Conservation (phyloP, 805 yeast species). For the Zygosaccharomyces rouxii region DNA sequence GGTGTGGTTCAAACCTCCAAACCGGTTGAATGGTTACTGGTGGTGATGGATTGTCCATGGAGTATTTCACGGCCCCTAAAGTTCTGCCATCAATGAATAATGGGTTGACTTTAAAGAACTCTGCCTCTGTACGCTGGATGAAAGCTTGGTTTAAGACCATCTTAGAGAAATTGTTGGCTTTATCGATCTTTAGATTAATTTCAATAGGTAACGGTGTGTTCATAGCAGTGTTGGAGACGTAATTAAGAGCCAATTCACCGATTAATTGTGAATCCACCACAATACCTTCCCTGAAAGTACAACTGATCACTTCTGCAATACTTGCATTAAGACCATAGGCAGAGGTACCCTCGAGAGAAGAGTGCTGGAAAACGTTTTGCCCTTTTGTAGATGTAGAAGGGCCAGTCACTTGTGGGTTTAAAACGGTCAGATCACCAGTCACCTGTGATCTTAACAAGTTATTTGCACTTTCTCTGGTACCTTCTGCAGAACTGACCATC, state of each 20-base stretch:
- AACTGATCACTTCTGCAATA: slow-evolving; percentile 80
- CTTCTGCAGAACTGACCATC: slow-evolving; percentile 8
- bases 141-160: slow-evolving; percentile 51
- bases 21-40: slow-evolving; percentile 75
- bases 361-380: slow-evolving; percentile 43
- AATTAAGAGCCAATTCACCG: slow-evolving; percentile 86
- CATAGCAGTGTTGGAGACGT: slow-evolving; percentile 36
- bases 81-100: slow-evolving; percentile 56
- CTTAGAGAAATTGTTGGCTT: slow-evolving; percentile 41
- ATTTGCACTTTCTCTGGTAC: slow-evolving; percentile 1
- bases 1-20: slow-evolving; percentile 85
- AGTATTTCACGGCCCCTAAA: slow-evolving; percentile 77
- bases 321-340: slow-evolving; percentile 73
- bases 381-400: slow-evolving; percentile 32
- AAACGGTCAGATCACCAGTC: slow-evolving; percentile 31
- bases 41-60: slow-evolving; percentile 47
- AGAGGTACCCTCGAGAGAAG: slow-evolving; percentile 38
- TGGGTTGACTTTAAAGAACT: slow-evolving; percentile 46
- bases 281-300: slow-evolving; percentile 64
- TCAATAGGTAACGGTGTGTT: slow-evolving; percentile 39
- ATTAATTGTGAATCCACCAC: slow-evolving; percentile 56
- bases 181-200: slow-evolving; percentile 41
- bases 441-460: slow-evolving; percentile 23
- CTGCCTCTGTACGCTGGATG: slow-evolving; percentile 45
- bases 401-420: slow-evolving; percentile 45